phyloP scores from a whole-genome alignment of 2,329 filamentous ascomycete genomes.

The Diaporthe aspalathi region DNA sequence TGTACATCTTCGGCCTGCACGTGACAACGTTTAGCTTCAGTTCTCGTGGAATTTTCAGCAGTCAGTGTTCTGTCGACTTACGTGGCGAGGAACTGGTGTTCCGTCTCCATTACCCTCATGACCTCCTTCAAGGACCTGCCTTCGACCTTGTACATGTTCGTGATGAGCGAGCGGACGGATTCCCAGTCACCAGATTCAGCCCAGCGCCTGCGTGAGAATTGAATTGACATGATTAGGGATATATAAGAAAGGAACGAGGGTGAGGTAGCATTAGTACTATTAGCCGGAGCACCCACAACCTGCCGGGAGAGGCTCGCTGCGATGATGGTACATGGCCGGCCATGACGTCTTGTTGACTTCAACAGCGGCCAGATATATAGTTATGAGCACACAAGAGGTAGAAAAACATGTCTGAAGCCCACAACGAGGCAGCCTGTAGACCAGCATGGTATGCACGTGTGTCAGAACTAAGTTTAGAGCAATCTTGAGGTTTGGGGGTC shows the following conservation, averaged over 20 bases:
- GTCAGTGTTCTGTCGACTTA: background rate
- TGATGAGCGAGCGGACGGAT: slow-evolving; percentile 17
- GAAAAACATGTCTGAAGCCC: background rate
- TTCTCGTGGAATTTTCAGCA: background rate
- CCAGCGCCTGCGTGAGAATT: slow-evolving; percentile 20
- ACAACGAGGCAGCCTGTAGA: slow-evolving; percentile 10
- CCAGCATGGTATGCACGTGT: background rate
- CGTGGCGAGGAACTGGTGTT: slow-evolving; percentile 35
- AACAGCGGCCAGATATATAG: slow-evolving; percentile 5
- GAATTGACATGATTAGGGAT: background rate
- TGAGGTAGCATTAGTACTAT: background rate
- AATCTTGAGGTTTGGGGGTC: background rate
- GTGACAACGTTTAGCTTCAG: background rate
- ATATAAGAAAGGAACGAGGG: background rate
- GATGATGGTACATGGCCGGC: background rate
- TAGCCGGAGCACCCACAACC: background rate
- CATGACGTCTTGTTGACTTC: background rate
- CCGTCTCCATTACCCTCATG: slow-evolving; percentile 33
- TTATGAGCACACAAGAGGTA: background rate
- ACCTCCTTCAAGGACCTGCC: slow-evolving; percentile 34
- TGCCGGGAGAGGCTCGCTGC: background rate
- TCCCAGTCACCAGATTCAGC: slow-evolving; percentile 15
- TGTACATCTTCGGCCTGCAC: slow-evolving; percentile 35
- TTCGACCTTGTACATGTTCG: slow-evolving; percentile 33
- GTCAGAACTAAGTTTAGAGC: slow-evolving; percentile 27